A percentile compares a stretch with the other conserved stretches of the same genome.
Conservation (phyloP, 805 yeast species). For the Scheffersomyces stipitis region DNA sequence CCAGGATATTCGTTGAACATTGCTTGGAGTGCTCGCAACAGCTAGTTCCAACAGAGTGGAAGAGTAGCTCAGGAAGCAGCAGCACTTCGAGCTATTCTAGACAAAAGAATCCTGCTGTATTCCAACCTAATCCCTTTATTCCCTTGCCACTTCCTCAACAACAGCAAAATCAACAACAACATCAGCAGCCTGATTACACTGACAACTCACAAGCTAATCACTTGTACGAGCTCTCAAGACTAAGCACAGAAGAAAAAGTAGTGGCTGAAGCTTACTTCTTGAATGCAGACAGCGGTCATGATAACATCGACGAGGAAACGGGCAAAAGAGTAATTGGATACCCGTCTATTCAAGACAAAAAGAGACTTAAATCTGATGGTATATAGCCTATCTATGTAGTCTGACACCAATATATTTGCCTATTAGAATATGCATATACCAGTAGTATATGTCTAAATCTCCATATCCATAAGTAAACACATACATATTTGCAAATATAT, state of each 20-base stretch:
- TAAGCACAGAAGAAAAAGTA: slow-evolving; percentile 6
- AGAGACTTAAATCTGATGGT: background rate
- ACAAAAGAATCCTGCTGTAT: background rate
- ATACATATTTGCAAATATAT: too few relatives aligned
- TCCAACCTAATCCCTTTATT: background rate
- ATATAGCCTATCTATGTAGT: too few relatives aligned
- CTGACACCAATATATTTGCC: too few relatives aligned
- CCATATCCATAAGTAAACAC: too few relatives aligned
- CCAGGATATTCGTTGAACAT: slow-evolving; percentile 62
- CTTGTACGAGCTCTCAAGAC: slow-evolving; percentile 6
- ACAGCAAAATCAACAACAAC: background rate
- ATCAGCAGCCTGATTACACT: background rate
- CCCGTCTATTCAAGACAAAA: background rate
- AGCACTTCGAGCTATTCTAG: background rate
- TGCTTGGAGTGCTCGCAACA: slow-evolving; percentile 58
- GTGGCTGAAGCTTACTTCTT: slow-evolving; percentile 2
- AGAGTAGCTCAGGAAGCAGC: background rate
- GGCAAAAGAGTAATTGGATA: background rate
- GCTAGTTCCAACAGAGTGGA: slow-evolving; percentile 10
- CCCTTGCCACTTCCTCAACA: background rate
- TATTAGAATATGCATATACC: too few relatives aligned
- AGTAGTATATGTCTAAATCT: too few relatives aligned
- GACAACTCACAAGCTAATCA: slow-evolving; percentile 1
- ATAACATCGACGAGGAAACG: background rate
- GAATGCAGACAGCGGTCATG: background rate